These are phyloP conservation scores for Tanacetum coccineum DNA, from an alignment of 129 eudicot species.

Conservation along the genomic window DNA sequence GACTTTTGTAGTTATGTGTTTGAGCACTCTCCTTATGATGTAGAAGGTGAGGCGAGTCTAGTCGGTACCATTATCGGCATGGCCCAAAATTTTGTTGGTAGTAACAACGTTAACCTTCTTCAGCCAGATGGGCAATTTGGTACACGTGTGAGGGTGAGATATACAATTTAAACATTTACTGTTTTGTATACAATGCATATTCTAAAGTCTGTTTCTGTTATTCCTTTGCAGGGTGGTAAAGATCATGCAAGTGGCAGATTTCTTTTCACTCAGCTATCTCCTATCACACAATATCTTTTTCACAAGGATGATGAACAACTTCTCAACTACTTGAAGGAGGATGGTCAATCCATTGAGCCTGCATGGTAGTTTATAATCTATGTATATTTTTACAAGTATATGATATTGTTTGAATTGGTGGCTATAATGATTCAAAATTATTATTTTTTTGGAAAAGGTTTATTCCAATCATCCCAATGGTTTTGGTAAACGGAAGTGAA, in stretches of 20 bases:
- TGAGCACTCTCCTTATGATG: constrained; percentile 61
- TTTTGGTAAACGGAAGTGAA: constrained; percentile 74
- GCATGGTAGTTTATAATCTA: constrained; percentile 35
- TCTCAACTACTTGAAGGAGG: constrained; percentile 23
- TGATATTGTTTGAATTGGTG: too few relatives aligned
- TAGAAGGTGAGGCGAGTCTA: constrained; percentile 70
- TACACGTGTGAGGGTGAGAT: constrained; percentile 52
- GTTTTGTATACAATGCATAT: not conserved
- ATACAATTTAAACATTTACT: too few relatives aligned
- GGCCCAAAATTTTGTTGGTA: constrained; percentile 72
- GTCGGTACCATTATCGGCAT: constrained; percentile 64
- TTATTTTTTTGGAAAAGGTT: too few relatives aligned
- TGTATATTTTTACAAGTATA: too few relatives aligned
- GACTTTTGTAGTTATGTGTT: constrained; percentile 61
- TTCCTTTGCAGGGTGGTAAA: constrained; percentile 59
- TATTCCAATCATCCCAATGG: constrained; percentile 23
- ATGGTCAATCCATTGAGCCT: constrained; percentile 59
- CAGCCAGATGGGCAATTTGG: constrained; percentile 65
- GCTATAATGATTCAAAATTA: too few relatives aligned
- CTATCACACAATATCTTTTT: constrained; percentile 49
- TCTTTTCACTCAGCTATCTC: constrained; percentile 44
- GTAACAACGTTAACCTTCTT: constrained; percentile 61
- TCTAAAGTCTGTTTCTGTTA: not conserved
- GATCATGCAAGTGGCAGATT: constrained; percentile 77
- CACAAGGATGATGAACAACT: constrained; percentile 63